These are phyloP conservation scores for Globisporangium iwayamae DNA, from an alignment of 352 stramenopile genomes.

Conservation along the genomic window DNA sequence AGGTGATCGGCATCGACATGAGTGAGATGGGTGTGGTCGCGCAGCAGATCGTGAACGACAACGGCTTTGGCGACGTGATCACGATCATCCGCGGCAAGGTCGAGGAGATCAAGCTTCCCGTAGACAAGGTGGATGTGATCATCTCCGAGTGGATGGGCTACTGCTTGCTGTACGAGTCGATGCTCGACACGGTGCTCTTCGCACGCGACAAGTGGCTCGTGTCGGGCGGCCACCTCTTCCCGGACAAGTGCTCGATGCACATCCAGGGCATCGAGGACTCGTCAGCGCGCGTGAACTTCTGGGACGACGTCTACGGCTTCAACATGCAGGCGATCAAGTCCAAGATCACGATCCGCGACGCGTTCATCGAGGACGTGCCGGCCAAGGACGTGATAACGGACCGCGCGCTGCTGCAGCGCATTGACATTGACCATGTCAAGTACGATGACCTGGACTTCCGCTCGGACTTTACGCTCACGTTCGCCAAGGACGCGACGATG, in stretches of 20 bases:
- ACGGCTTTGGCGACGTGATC: conserved; percentile 89
- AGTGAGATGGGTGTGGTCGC: conserved; percentile 95
- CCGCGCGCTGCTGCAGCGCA: conserved; percentile 75
- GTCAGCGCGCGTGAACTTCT: conserved; percentile 85
- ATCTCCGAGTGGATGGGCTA: conserved; percentile 99
- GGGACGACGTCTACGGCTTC: conserved; percentile 98
- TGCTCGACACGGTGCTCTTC: conserved; percentile 96
- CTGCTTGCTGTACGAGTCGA: conserved; percentile 96
- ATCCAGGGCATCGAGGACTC: conserved; percentile 81
- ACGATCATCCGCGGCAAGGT: conserved; percentile 96
- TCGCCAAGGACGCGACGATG: conserved; percentile 86
- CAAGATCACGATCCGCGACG: conserved; percentile 93
- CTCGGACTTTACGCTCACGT: conserved; percentile 85
- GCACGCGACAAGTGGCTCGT: conserved; percentile 96
- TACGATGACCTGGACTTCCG: conserved; percentile 95
- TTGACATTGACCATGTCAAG: conserved; percentile 88
- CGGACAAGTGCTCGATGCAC: conserved; percentile 96
- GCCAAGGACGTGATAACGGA: conserved; percentile 87
- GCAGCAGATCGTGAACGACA: conserved; percentile 92
- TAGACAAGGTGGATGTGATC: conserved; percentile 95
- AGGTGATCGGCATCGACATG: conserved; percentile 95
- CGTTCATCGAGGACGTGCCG: conserved; percentile 95
- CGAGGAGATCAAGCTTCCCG: conserved; percentile 90
- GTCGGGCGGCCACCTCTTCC: conserved; percentile 93
- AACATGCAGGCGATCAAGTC: conserved; percentile 97